These are phyloP conservation scores for Epichloe coenophiala DNA, from an alignment of 2,329 filamentous ascomycete genomes.

Conservation along the genomic window DNA sequence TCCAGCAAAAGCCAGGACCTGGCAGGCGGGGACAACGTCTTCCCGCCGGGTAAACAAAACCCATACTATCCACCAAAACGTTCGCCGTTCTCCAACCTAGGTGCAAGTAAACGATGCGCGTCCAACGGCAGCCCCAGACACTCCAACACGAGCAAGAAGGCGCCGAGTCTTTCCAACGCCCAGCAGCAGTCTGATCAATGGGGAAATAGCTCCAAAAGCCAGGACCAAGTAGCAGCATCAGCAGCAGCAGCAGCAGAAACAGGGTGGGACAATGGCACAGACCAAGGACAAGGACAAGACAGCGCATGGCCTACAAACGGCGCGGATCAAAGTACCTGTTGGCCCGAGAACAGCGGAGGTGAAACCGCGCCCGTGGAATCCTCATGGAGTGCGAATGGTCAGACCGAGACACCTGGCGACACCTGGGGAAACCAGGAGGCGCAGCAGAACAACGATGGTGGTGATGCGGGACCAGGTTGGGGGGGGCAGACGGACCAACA, in stretches of 20 bases:
- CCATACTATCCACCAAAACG: conserved; percentile 16
- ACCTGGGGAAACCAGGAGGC: neutral
- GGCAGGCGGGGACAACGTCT: conserved; percentile 18
- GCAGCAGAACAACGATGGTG: conserved; percentile 3
- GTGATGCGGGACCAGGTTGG: neutral
- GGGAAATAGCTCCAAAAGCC: neutral
- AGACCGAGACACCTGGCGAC: neutral
- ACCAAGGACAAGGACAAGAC: neutral
- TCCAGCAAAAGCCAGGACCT: conserved; percentile 12
- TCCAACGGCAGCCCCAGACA: neutral
- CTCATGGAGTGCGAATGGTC: neutral
- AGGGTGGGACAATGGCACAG: neutral
- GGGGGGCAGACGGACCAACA: neutral
- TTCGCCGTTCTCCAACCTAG: conserved; percentile 11
- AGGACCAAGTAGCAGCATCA: neutral
- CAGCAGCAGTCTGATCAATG: neutral
- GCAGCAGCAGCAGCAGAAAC: neutral
- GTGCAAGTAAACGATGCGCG: conserved; percentile 2
- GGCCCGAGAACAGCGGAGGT: neutral
- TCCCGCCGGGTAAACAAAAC: conserved; percentile 12
- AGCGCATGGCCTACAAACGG: neutral
- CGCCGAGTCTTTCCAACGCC: neutral
- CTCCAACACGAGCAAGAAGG: conserved; percentile 3
- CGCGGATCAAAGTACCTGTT: neutral
- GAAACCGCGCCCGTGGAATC: neutral